Base-by-base conservation (phyloP, 2,329 filamentous ascomycete genomes). In the Periglandula ipomoeae region DNA sequence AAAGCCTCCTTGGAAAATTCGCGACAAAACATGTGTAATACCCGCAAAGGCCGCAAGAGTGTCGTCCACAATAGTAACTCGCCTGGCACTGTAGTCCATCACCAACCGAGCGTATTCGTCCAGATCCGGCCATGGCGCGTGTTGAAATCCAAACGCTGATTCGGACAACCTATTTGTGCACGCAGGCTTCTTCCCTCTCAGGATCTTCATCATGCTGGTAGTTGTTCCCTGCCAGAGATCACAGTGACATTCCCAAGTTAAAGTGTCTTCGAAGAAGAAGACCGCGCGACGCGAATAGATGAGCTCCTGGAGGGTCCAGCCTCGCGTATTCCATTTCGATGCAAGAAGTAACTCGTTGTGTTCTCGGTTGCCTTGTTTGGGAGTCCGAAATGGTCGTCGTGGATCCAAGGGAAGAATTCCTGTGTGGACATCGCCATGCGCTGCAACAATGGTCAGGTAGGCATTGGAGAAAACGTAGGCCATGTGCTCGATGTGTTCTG, bases 221-320 rank as follows among this genome's bases (percentile, higher is more conserved):
- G 64, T 52, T 48, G 50, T 62, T 13, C 65, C 63, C 47, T 70
- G 65, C 67, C 69, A 72, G 4, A 64, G 56, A 30, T 70, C 65
- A 58, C 70, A 72, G 53, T 73, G 70, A 45, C 70, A 73, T 50
- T 72, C 67, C 70, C 70, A 72, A 2, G 68, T 69, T 11, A 71
- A 60, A 8, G 60, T 50, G 20, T 72, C 67, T 26, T 70, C 65
- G 46, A 72, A 72, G 53, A 73, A 65, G 56, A 68, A 72, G 46
- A 72, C 60, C 10, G 63, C 61, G 9, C 70, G 66, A 24, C 70
- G 61, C 22, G 70, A 66, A 53, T 72, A 73, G 13, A 70, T 55
- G 2, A 60, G 59, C 50, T 73, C 70, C 50, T 72, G 67, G 17
- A 73, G 56, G 5, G 70, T 72, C 70, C 70, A 73, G 27, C 63